phyloP scores from a whole-genome alignment of 2,329 filamentous ascomycete genomes.

The Alternaria arborescens region DNA sequence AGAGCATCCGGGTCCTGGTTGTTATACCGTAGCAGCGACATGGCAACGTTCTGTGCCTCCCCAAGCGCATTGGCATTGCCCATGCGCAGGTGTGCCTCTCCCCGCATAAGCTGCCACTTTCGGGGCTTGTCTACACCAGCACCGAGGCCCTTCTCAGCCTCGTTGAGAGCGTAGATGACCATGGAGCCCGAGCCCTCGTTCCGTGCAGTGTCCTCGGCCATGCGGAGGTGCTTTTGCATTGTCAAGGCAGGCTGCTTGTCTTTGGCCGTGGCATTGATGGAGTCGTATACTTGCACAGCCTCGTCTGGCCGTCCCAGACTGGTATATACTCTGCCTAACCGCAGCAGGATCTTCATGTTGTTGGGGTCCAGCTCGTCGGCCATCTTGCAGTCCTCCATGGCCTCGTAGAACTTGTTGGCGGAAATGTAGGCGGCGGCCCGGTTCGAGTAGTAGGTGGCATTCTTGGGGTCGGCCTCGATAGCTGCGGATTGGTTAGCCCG shows the following conservation, averaged over 20 bases:
- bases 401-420: constrained; percentile 77
- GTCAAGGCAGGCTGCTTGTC: constrained; percentile 83
- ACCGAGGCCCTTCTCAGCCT: constrained; percentile 84
- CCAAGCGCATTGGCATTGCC: constrained; percentile 86
- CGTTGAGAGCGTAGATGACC: constrained; percentile 89
- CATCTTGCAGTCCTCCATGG: constrained; percentile 84
- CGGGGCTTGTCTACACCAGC: constrained; percentile 79
- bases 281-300: constrained; percentile 80
- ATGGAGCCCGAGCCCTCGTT: constrained; percentile 85
- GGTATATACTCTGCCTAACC: constrained; percentile 89
- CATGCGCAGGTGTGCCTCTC: constrained; percentile 92
- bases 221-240: constrained; percentile 83
- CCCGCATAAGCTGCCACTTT: constrained; percentile 93
- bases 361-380: constrained; percentile 84
- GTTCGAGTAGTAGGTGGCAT: constrained; percentile 91
- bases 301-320: constrained; percentile 86
- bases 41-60: constrained; percentile 91
- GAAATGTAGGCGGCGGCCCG: constrained; percentile 94
- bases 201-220: constrained; percentile 79
- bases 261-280: constrained; percentile 83
- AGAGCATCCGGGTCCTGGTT: constrained; percentile 92
- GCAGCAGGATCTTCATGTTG: constrained; percentile 87
- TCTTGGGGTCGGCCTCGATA: constrained; percentile 84
- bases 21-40: constrained; percentile 84
- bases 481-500: constrained; percentile 63